phyloP scores from a whole-genome alignment of 495 filamentous ascomycete genomes.

The Neurospora sp. region DNA sequence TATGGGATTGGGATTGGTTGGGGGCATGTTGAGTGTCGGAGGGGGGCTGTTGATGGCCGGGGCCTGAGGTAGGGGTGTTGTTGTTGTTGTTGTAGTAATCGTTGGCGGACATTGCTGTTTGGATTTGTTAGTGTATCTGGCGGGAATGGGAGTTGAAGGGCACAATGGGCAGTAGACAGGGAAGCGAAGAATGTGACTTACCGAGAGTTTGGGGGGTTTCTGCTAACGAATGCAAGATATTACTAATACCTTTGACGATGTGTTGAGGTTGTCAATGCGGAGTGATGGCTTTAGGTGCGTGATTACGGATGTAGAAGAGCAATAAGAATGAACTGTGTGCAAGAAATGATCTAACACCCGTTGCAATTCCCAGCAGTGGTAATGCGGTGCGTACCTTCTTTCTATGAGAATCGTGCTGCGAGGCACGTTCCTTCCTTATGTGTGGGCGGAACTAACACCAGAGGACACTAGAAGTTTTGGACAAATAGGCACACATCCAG shows the following conservation, averaged over 20 bases:
- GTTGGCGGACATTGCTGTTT: background rate
- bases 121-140: background rate
- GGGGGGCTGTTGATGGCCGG: background rate
- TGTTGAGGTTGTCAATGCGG: background rate
- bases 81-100: background rate
- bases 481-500: accelerated
- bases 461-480: background rate
- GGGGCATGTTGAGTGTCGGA: background rate
- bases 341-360: background rate
- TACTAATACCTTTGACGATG: background rate
- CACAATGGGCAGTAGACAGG: background rate
- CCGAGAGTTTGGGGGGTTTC: too few relatives aligned
- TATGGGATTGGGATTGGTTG: background rate
- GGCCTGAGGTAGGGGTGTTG: background rate
- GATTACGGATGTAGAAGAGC: background rate
- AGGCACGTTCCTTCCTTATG: background rate
- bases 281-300: background rate
- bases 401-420: background rate
- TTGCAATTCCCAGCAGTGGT: background rate
- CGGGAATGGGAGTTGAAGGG: background rate
- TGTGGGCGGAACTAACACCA: background rate
- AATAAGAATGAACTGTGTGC: background rate
- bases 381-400: background rate
- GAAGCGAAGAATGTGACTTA: too few relatives aligned
- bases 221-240: background rate